phyloP scores from a whole-genome alignment of 2,329 filamentous ascomycete species.

The Beauveria medogensis region DNA sequence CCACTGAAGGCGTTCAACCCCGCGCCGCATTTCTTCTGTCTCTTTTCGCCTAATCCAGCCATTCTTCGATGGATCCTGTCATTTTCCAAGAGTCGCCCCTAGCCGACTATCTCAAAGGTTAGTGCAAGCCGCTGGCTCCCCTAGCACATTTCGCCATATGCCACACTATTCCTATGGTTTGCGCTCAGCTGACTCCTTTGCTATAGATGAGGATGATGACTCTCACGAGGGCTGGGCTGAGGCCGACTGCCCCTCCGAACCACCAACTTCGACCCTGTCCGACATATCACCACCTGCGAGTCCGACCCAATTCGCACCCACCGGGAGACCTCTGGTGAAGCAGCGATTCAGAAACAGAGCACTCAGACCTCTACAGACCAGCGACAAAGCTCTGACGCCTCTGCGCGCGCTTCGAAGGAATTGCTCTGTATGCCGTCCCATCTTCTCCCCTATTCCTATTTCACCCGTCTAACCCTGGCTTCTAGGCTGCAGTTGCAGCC shows the following conservation, averaged over 20 bases:
- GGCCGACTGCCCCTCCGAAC: slow-evolving; percentile 28
- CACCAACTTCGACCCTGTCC: slow-evolving; percentile 24
- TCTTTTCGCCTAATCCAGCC: background rate
- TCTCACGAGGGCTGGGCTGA: slow-evolving; percentile 39
- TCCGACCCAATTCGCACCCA: slow-evolving; percentile 46
- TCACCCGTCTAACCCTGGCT: background rate
- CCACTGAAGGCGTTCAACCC: background rate
- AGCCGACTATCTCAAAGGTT: slow-evolving; percentile 84
- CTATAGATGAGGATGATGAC: slow-evolving; percentile 37
- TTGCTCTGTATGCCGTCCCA: slow-evolving; percentile 39
- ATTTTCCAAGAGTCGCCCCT: slow-evolving; percentile 81
- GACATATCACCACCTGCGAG: slow-evolving; percentile 40
- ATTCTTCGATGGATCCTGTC: slow-evolving; percentile 66
- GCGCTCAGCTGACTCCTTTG: slow-evolving; percentile 7
- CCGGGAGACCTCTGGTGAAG: slow-evolving; percentile 45
- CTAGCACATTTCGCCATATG: background rate
- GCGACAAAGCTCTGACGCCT: slow-evolving; percentile 27
- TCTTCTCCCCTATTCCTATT: background rate
- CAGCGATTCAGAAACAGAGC: slow-evolving; percentile 44
- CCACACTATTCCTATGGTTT: background rate
- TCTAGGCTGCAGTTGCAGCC: slow-evolving; percentile 60
- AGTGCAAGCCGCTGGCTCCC: slow-evolving; percentile 4
- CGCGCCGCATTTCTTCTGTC: background rate
- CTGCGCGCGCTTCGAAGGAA: slow-evolving; percentile 39
- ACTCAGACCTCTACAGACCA: slow-evolving; percentile 31